Evolutionary conservation across 1,284 basidiomycete species (phyloP).

Genomic region (Ustilago cynodontis): DNA sequence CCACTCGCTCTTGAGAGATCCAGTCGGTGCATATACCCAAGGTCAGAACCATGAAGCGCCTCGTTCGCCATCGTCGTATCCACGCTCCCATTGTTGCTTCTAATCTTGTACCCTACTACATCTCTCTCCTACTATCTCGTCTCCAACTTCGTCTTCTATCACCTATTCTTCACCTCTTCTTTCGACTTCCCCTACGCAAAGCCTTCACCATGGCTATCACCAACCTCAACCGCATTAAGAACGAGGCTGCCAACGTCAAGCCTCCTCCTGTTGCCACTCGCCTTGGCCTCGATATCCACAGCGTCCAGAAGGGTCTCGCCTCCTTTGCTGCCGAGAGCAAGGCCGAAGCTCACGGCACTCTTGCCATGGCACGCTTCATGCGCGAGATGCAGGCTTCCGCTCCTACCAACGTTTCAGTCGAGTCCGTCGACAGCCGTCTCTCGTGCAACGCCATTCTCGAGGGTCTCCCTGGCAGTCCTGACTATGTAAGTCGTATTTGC

Average conservation of each 20-base stretch:
- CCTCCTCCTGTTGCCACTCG: neutral
- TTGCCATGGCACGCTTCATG: neutral
- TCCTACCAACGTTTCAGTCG: neutral
- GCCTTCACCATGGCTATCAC: neutral
- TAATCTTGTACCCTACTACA: neutral
- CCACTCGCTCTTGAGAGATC: neutral
- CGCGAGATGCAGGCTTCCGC: neutral
- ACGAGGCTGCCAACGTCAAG: neutral
- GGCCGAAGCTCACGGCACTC: neutral
- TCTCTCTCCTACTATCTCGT: neutral
- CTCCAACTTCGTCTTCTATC: neutral
- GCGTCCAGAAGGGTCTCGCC: neutral
- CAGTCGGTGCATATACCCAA: neutral
- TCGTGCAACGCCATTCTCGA: neutral
- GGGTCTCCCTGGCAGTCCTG: neutral
- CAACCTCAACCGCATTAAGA: neutral
- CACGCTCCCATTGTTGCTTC: neutral
- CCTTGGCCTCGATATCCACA: neutral
- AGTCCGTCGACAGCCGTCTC: neutral
- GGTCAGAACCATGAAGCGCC: neutral
- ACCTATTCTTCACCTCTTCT: neutral
- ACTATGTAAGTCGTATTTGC: neutral
- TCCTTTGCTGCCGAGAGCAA: slow-evolving; percentile 1
- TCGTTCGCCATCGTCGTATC: neutral
- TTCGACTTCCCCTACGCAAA: neutral